Base-by-base conservation (phyloP, 495 filamentous ascomycete species). In the Geopyxis carbonaria region DNA sequence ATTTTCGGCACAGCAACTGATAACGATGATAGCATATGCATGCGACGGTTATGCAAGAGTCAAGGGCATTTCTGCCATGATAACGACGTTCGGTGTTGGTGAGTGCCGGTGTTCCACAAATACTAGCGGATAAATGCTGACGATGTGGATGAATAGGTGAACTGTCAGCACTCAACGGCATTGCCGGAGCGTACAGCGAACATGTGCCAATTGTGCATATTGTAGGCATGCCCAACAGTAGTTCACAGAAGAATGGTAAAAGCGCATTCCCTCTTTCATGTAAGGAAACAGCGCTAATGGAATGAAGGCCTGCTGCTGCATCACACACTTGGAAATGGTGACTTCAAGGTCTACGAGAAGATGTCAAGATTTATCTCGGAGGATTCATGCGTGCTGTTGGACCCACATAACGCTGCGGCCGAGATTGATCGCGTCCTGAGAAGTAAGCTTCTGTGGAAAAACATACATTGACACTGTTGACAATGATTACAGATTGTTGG, bases 311-410 rank as follows among this genome's bases (percentile, higher is more conserved):
- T 75, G 55, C 63, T 91, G n/a, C 65, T 95, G 9, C 87, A 95
- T 56, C 87, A 95, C 59, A 92, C 86, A 1, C 74, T 95, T 10
- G 86, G 84, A 22, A 89, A 93, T 52, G 86, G 86, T 21, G 77
- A 89, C 54, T 89, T 80, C 58, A 72, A 78, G 40, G 80, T 80
- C n/a, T 93, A 89, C 52, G 63, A 70, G 45, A 67, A 75, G 44
- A 93, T 94, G 78, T 77, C 65, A 53, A 60, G 61, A 10, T 59
- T 69, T 16, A 75, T 93, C 45, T 77, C 81, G 4, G 80, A 75
- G 54, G 68, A 72, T 22, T 63, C 73, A 22, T 73, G 75, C 7
- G 71, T 70, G 21, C 65, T 95, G 32, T 75, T 72, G 39, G 68
- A 86, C 27, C 69, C 75, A 1, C 49, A 63, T 34, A 74, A 84